Evolutionary conservation across 2,329 filamentous ascomycete genomes (phyloP), one percentile per base, ranked within the genome.

Genomic region (Neopestalotiopsis clavispora): DNA sequence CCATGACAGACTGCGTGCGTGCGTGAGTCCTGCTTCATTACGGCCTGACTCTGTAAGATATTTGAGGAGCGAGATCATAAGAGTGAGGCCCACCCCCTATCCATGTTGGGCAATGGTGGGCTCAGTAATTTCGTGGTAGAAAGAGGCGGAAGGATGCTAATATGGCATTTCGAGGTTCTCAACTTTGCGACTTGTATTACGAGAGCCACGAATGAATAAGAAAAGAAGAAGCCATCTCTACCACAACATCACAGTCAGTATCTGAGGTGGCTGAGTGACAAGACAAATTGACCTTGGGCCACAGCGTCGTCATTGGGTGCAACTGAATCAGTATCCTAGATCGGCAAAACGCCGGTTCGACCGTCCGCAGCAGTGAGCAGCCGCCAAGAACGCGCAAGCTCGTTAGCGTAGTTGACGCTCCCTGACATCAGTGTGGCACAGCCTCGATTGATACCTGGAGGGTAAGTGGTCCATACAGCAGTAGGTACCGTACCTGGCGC

Each of bases 351-450:
- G 32, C 59, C 59, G 59, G 45, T 17, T 20, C 45, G 59, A 30
- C 32, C 5, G n/a, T 14, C 34, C 14, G 28, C 30, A 34, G 32
- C 32, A 30, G 59, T 20, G 28, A 38, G 59, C 59, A 20, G 32
- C 59, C 59, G 59, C 59, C 59, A 30, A 62, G 30, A 38, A 14
- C 59, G 59, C 59, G 23, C 32, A 52, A 28, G 23, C 23, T 7
- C 45, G 14, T 38, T 38, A 38, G 34, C 34, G 45, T 52, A 17
- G 17, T 52, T 17, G 59, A 10, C 34, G 59, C 59, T 40, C 32
- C 32, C 59, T 62, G 59, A 62, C 59, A 62, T 62, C 59, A 62
- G 59, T 17, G 59, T 38, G 59, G 45, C 59, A 62, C 59, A 62
- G 59, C 59, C 59, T 62, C 59, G 32, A 62, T 38, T n/a, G 32